These are phyloP conservation scores for Suhomyces sp. DNA, from an alignment of 805 yeast genomes.

Conservation along the genomic window DNA sequence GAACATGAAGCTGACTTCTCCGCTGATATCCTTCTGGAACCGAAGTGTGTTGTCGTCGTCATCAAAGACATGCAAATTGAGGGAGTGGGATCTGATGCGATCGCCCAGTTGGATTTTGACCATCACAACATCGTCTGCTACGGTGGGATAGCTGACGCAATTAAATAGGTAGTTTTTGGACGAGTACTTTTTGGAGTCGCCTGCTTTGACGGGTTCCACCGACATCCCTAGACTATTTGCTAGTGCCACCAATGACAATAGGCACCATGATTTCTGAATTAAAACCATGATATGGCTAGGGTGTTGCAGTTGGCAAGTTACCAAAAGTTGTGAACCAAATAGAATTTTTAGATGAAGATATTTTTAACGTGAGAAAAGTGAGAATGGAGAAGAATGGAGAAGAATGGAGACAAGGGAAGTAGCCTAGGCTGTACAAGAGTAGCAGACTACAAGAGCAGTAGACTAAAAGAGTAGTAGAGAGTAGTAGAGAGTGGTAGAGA, in stretches of 20 bases:
- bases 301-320: background rate
- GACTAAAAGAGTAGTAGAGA: no score
- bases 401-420: background rate
- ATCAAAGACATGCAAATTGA: slow-evolving; percentile 38
- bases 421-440: background rate
- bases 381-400: background rate
- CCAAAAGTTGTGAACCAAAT: background rate
- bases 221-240: slow-evolving; percentile 30
- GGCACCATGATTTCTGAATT: background rate
- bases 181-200: slow-evolving; percentile 28
- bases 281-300: background rate
- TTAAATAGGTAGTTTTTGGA: slow-evolving; percentile 27
- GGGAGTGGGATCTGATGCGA: slow-evolving; percentile 27
- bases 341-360: background rate
- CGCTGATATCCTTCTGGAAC: slow-evolving; percentile 25
- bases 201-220: slow-evolving; percentile 32
- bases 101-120: slow-evolving; percentile 31
- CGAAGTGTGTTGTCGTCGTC: slow-evolving; percentile 35
- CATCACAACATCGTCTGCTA: slow-evolving; percentile 36
- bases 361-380: background rate
- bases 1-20: slow-evolving; percentile 33
- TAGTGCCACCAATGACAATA: background rate
- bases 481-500: no score
- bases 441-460: background rate
- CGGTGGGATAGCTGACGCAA: slow-evolving; percentile 37